A percentile compares a stretch with the other conserved stretches of the same genome.
These are phyloP conservation scores for Dichotomocladium elegans DNA, from an alignment of 371 early-diverging fungal genomes.

Conservation along the genomic window DNA sequence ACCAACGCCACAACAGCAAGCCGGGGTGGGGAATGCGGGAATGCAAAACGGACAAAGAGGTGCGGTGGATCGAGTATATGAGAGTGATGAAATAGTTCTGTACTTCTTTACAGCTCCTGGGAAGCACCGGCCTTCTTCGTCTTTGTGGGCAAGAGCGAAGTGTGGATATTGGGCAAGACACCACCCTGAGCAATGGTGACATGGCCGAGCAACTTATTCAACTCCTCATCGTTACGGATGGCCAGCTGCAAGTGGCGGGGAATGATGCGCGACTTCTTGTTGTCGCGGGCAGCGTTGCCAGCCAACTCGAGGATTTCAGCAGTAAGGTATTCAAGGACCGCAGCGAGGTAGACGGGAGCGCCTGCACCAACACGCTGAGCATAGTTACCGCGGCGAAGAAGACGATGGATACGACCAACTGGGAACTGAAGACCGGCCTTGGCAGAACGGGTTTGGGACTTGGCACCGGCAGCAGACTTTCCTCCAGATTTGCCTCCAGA, in stretches of 20 bases:
- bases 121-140: slow-evolving; percentile 53
- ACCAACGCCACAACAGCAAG: too few relatives aligned
- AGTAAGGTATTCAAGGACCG: slow-evolving; percentile 93
- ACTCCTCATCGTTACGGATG: slow-evolving; percentile 94
- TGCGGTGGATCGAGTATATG: slow-evolving; percentile 52
- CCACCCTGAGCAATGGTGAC: slow-evolving; percentile 87
- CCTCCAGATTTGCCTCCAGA: slow-evolving; percentile 64
- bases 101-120: slow-evolving; percentile 17
- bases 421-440: slow-evolving; percentile 92
- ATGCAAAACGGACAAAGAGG: slow-evolving; percentile 87
- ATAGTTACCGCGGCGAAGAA: slow-evolving; percentile 89
- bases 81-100: neutral
- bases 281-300: slow-evolving; percentile 94
- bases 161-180: slow-evolving; percentile 84
- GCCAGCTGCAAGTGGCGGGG: slow-evolving; percentile 88
- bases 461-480: slow-evolving; percentile 53
- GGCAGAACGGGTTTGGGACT: slow-evolving; percentile 61
- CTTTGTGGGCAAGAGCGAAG: slow-evolving; percentile 56
- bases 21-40: slow-evolving; percentile 1
- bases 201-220: slow-evolving; percentile 90
- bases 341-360: slow-evolving; percentile 93
- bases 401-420: slow-evolving; percentile 96
- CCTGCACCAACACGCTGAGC: slow-evolving; percentile 92
- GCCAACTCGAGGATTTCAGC: slow-evolving; percentile 96
- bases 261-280: slow-evolving; percentile 93